Base-by-base conservation (phyloP, 352 stramenopile species). In the Globisporangium cystogenes region DNA sequence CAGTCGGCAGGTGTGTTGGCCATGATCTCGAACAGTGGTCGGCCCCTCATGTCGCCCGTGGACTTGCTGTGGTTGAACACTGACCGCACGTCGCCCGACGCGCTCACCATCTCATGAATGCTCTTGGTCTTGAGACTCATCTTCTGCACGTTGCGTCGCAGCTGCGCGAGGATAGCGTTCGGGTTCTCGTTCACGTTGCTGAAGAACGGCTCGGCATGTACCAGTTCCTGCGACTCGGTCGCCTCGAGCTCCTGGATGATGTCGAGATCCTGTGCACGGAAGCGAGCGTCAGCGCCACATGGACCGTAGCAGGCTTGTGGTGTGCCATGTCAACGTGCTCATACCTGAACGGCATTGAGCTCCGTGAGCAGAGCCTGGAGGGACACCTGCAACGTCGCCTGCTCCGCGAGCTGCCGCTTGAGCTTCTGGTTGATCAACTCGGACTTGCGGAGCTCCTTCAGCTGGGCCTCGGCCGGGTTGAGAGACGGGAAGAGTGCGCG, bases 21-120 rank as follows among this genome's bases (percentile, higher is more conserved):
- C 27, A 48, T 48, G 18, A 59, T 26, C 35, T 59, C 53, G 18
- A 53, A 59, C 18, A 59, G 44, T 15, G 53, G 53, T 14, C 45
- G 37, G 23, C 51, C 37, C 18, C 44, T 26, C 14, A 33, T 20
- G 14, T 59, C 44, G 12, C 29, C n/a, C 27, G 45, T 47, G 1
- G 36, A 53, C 26, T 48, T 53, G 36, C 44, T 53, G 7, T 36
- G 51, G 36, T 24, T 53, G 27, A 59, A 48, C 44, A 45, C 44
- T 2, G 44, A 31, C 26, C 20, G 18, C 12, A 21, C 1, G 27
- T 59, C 45, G 36, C 24, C 26, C n/a, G 26, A 36, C 16, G 24
- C 24, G 7, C 8, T 24, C 33, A 59, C 51, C 33, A 47, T 11
- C 15, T 26, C 24, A 15, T 42, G 23, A 20, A 59, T 36, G 31